phyloP scores from a whole-genome alignment of 2,329 filamentous ascomycete species.

The Talaromyces verruculosus region DNA sequence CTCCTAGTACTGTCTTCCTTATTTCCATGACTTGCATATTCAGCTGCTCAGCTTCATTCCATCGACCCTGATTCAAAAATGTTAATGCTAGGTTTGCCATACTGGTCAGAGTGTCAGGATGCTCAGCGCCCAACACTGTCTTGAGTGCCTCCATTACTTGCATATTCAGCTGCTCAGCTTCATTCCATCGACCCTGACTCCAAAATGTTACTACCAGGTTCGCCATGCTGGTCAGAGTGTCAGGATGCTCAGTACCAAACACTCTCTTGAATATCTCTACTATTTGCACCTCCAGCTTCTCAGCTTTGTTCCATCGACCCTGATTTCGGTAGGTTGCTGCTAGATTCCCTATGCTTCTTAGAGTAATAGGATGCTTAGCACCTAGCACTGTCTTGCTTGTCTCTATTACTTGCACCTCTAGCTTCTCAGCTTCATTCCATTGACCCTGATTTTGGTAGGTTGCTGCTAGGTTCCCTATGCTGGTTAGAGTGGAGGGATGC shows the following conservation, averaged over 20 bases:
- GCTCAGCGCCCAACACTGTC: slow-evolving; percentile 14
- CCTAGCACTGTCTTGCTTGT: slow-evolving; percentile 24
- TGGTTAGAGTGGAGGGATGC: slow-evolving; percentile 19
- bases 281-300: neutral
- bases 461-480: neutral
- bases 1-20: too few relatives aligned
- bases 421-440: neutral
- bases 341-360: slow-evolving; percentile 21
- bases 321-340: neutral
- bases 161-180: slow-evolving; percentile 25
- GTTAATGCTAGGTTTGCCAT: too few relatives aligned
- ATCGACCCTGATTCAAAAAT: too few relatives aligned
- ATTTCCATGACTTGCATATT: too few relatives aligned
- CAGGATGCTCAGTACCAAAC: slow-evolving; percentile 28
- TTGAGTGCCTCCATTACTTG: too few relatives aligned
- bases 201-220: slow-evolving; percentile 21
- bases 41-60: too few relatives aligned
- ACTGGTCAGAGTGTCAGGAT: too few relatives aligned
- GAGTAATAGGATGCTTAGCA: slow-evolving; percentile 29
- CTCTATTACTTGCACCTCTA: neutral
- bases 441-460: neutral
- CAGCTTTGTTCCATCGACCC: neutral
- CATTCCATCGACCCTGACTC: neutral
- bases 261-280: slow-evolving; percentile 19
- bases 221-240: slow-evolving; percentile 26